A percentile compares a stretch with the other conserved stretches of the same genome.
These are phyloP conservation scores for Trichosporon faecale DNA, from an alignment of 1,284 basidiomycete species.

Conservation along the genomic window DNA sequence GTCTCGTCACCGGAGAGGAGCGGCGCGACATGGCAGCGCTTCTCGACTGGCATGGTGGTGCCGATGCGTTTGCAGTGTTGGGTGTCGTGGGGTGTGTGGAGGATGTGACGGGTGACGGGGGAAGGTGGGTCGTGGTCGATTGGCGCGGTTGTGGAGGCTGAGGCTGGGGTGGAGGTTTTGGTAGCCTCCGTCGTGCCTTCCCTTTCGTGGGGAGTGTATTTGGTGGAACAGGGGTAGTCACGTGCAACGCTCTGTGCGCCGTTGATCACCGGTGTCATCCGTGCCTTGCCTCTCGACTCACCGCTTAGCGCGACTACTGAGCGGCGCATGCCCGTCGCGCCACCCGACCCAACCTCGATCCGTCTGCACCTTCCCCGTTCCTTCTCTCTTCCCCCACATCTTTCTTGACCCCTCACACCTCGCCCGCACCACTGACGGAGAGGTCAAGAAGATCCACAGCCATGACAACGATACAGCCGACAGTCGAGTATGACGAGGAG, in stretches of 20 bases:
- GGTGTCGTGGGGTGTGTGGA: neutral
- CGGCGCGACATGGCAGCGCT: conserved; percentile 61
- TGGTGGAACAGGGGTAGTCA: neutral
- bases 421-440: neutral
- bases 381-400: neutral
- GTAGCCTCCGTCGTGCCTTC: no score
- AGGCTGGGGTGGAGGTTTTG: no score
- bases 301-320: neutral
- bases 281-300: neutral
- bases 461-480: conserved; percentile 9
- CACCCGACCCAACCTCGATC: neutral
- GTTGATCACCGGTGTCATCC: neutral
- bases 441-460: neutral
- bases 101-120: neutral
- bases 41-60: neutral
- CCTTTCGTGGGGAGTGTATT: neutral
- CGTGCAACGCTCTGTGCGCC: neutral
- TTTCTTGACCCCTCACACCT: neutral
- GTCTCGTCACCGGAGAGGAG: conserved; percentile 25
- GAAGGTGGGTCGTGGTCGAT: neutral
- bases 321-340: neutral
- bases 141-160: neutral
- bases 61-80: neutral
- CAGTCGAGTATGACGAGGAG: conserved; percentile 1
- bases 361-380: neutral